Conservation (phyloP, 2,329 filamentous ascomycete species). For the Claviceps arundinis region DNA sequence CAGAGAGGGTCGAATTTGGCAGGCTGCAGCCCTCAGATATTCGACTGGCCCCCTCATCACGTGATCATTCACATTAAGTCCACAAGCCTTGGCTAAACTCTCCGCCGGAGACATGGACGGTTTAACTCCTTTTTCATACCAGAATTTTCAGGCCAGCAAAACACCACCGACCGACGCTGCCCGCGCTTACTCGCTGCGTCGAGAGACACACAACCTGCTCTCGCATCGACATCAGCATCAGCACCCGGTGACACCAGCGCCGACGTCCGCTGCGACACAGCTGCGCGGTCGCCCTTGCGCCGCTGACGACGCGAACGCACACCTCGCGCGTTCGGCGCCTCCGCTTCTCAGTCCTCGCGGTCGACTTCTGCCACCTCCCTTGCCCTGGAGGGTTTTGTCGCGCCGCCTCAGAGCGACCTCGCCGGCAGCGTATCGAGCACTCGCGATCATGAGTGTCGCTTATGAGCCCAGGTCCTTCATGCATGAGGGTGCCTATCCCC, state of each 20-base stretch:
- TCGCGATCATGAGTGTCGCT: conserved; percentile 34
- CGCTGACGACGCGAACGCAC: neutral
- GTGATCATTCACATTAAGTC: neutral
- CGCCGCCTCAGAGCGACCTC: conserved; percentile 5
- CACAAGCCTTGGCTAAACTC: conserved; percentile 5
- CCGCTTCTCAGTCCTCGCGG: neutral
- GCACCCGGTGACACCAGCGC: conserved; percentile 1
- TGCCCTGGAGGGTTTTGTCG: conserved; percentile 5
- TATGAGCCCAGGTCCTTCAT: conserved; percentile 38
- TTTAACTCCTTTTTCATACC: conserved; percentile 13
- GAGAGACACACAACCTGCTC: conserved; percentile 6
- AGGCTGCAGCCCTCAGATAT: neutral
- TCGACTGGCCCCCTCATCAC: neutral
- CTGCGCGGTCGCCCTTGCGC: neutral
- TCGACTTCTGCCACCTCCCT: conserved; percentile 6
- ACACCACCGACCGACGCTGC: conserved; percentile 8
- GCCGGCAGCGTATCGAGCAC: conserved; percentile 9
- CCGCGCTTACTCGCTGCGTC: conserved; percentile 6
- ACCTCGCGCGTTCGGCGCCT: conserved; percentile 6
- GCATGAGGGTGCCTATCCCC: conserved; percentile 33
- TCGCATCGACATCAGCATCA: conserved; percentile 2
- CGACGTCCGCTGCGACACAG: neutral
- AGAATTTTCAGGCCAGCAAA: conserved; percentile 16
- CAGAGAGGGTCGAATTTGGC: too few relatives aligned
- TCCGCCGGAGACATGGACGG: conserved; percentile 4